phyloP scores from a whole-genome alignment of 2,329 filamentous ascomycete species.

The Sporothrix humicola region DNA sequence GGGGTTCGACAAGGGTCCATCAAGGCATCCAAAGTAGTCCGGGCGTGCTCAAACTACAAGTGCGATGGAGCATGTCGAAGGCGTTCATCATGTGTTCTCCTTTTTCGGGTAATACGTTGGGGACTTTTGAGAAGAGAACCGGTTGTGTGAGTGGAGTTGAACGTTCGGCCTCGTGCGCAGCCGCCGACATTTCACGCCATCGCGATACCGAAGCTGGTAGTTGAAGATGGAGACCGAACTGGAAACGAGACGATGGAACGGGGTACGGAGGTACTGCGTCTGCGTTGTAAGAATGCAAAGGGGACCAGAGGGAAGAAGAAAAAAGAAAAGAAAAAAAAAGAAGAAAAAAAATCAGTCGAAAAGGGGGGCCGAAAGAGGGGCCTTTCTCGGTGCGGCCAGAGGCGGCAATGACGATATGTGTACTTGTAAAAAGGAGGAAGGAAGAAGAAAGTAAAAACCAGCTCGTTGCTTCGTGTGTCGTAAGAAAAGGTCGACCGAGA shows the following conservation, averaged over 20 bases:
- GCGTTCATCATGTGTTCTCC: conserved; percentile 25
- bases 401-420: conserved; percentile 3
- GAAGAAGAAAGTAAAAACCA: background rate
- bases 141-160: conserved; percentile 26
- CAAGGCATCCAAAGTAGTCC: background rate
- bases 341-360: background rate
- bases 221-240: background rate
- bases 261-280: too few relatives aligned
- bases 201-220: background rate
- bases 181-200: conserved; percentile 3
- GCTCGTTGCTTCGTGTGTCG: background rate
- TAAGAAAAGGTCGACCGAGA: conserved; percentile 1
- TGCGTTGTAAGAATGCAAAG: background rate
- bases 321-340: background rate
- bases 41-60: too few relatives aligned
- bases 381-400: background rate
- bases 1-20: conserved; percentile 4
- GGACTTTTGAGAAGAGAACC: background rate
- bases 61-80: background rate
- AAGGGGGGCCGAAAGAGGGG: conserved; percentile 17
- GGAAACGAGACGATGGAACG: too few relatives aligned
- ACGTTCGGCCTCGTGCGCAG: conserved; percentile 21
- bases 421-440: background rate
- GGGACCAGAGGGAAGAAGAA: background rate
- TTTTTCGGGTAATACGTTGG: background rate